Conservation (phyloP, 2,329 filamentous ascomycete species). For the Aspergillus sp. region DNA sequence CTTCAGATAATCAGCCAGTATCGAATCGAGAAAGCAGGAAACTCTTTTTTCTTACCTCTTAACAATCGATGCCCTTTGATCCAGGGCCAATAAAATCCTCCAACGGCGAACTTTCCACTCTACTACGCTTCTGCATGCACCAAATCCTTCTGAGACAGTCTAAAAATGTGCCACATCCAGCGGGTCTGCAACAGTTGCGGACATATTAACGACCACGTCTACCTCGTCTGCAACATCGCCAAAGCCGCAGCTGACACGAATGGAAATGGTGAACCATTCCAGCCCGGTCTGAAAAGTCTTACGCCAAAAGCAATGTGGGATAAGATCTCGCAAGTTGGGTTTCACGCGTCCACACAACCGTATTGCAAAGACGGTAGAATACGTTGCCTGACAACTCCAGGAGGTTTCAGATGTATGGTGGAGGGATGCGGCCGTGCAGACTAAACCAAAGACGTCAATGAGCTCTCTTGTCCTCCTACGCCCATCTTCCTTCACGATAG, state of each 20-base stretch:
- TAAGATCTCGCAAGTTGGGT: conserved; percentile 11
- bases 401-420: conserved; percentile 25
- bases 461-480: background rate
- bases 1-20: background rate
- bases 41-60: too few relatives aligned
- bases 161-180: conserved; percentile 24
- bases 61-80: background rate
- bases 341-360: conserved; percentile 20
- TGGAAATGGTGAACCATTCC: background rate
- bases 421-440: conserved; percentile 17
- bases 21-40: background rate
- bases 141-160: too few relatives aligned
- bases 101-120: background rate
- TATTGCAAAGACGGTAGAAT: conserved; percentile 18
- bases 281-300: background rate
- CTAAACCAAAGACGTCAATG: background rate
- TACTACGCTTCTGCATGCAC: background rate
- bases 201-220: conserved; percentile 27
- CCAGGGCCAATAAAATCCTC: background rate
- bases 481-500: too few relatives aligned
- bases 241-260: conserved; percentile 10
- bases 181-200: conserved; percentile 25
- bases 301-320: background rate
- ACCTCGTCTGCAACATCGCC: conserved; percentile 19
- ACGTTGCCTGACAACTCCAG: conserved; percentile 6